These are phyloP conservation scores for Prunella vulgaris DNA, from an alignment of 257 asterid genomes.

Conservation along the genomic window DNA sequence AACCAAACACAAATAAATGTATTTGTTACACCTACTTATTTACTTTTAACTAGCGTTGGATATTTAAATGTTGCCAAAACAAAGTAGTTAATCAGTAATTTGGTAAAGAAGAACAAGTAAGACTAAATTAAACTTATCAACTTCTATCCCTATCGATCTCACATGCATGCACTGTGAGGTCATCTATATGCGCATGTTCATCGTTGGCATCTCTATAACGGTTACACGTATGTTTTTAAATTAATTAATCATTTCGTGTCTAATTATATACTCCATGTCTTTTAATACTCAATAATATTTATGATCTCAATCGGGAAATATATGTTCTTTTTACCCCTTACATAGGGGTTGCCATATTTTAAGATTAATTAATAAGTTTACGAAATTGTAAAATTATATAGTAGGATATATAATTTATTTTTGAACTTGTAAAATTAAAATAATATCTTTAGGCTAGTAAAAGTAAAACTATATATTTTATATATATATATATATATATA, in stretches of 20 bases:
- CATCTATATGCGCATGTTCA: constrained; percentile 14
- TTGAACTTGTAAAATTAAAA: too few relatives aligned
- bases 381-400: too few relatives aligned
- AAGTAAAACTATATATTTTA: too few relatives aligned
- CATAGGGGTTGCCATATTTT: too few relatives aligned
- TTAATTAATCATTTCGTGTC: neutral
- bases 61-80: neutral
- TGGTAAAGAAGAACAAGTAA: neutral
- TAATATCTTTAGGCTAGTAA: too few relatives aligned
- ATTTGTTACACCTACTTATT: neutral
- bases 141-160: constrained; percentile 1
- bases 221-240: neutral
- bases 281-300: neutral
- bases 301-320: neutral
- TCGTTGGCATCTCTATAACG: neutral
- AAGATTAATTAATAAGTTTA: too few relatives aligned
- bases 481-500: too few relatives aligned
- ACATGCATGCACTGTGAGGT: constrained; percentile 31
- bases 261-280: too few relatives aligned
- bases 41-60: neutral
- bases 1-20: neutral
- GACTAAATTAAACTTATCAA: neutral
- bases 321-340: too few relatives aligned
- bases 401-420: too few relatives aligned
- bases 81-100: neutral